phyloP scores from a whole-genome alignment of 108 stramenopile species.

The Fragilaria crotonensis region DNA sequence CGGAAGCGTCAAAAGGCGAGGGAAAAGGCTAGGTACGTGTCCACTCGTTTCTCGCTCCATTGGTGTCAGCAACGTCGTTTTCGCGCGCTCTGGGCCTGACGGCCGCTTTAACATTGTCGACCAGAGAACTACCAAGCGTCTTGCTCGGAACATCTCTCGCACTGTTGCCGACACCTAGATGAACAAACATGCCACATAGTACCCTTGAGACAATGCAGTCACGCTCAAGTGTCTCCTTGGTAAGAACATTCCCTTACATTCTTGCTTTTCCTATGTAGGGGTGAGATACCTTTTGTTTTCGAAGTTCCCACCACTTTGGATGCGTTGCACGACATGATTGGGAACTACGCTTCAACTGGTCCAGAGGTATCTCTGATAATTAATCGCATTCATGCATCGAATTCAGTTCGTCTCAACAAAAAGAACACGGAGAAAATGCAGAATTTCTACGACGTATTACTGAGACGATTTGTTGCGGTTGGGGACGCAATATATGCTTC shows the following conservation, averaged over 20 bases:
- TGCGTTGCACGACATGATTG: conserved; percentile 82
- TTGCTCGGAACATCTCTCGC: conserved; percentile 38
- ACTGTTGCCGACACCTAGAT: conserved; percentile 24
- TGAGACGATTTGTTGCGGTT: conserved; percentile 84
- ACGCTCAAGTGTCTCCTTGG: conserved; percentile 83
- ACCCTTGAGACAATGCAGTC: conserved; percentile 42
- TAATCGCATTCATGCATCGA: conserved; percentile 68
- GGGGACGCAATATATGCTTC: conserved; percentile 69
- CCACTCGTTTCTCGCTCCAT: not conserved
- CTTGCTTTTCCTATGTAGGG: conserved; percentile 21
- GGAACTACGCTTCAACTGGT: conserved; percentile 64
- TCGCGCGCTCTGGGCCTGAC: conserved; percentile 6
- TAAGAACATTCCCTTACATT: conserved; percentile 44
- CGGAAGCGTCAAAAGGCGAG: conserved; percentile 61
- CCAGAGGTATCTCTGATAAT: conserved; percentile 76
- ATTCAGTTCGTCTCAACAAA: conserved; percentile 79
- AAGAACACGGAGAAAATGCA: conserved; percentile 88
- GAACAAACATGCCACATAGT: conserved; percentile 72
- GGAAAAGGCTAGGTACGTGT: conserved; percentile 66
- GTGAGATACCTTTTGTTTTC: conserved; percentile 87
- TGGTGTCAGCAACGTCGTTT: conserved; percentile 11
- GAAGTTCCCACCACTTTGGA: conserved; percentile 87
- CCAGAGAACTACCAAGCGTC: conserved; percentile 28
- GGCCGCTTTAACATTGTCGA: conserved; percentile 15
- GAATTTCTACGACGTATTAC: conserved; percentile 90